Percentiles rank a stretch among this genome's conserved stretches.
phyloP scores from a whole-genome alignment of 2,329 filamentous ascomycete species.

The Ceratocystis cacaofunesta region DNA sequence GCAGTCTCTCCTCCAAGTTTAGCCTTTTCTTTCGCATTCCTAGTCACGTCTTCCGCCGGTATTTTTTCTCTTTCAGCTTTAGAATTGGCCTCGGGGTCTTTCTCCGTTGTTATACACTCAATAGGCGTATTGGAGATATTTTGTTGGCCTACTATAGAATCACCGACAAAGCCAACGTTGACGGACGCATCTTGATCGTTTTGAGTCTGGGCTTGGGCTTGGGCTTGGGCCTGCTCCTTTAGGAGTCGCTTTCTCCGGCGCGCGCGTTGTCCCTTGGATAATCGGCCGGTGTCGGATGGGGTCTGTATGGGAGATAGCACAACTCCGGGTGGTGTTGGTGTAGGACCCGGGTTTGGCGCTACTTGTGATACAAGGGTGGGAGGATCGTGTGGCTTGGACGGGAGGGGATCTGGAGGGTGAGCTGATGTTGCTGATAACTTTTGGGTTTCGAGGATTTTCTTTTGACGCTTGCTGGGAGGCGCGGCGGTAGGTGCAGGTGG shows the following conservation, averaged over 20 bases:
- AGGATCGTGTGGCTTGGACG: background rate
- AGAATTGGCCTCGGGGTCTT: background rate
- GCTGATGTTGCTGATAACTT: background rate
- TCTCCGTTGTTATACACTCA: background rate
- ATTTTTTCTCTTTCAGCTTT: no score
- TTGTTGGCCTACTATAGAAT: background rate
- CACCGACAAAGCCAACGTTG: background rate
- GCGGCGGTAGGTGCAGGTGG: background rate
- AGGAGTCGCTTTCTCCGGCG: background rate
- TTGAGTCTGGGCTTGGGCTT: background rate
- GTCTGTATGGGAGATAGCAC: background rate
- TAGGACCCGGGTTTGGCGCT: background rate
- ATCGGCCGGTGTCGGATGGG: background rate
- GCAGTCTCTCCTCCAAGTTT: no score
- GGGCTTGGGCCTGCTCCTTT: background rate
- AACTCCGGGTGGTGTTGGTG: background rate
- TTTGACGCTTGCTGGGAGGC: constrained; percentile 9
- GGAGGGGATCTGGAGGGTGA: background rate
- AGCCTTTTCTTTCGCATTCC: no score
- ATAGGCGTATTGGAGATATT: background rate
- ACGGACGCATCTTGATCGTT: background rate
- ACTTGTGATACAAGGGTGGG: no score
- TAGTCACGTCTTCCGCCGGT: no score
- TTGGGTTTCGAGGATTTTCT: background rate
- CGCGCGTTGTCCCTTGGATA: constrained; percentile 2